Evolutionary conservation across 2,329 filamentous ascomycete species (phyloP).

Genomic region (Monosporascus sp.): DNA sequence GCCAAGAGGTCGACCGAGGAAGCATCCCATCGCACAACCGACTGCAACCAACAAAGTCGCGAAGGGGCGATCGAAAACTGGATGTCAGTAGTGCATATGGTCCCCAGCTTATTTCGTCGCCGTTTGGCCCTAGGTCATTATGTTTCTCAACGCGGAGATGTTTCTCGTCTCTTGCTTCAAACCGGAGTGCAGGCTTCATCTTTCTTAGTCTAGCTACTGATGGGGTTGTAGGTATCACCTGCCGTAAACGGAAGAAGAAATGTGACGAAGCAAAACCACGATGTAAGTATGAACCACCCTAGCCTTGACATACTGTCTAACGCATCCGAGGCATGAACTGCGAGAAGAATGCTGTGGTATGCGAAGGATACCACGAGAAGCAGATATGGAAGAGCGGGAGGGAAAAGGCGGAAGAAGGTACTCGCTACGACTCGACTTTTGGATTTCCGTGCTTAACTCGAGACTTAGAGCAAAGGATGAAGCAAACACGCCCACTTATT

Average conservation of each 20-base stretch:
- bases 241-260: conserved; percentile 66
- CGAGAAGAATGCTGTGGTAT: conserved; percentile 88
- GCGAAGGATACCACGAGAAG: conserved; percentile 84
- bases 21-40: conserved; percentile 63
- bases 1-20: conserved; percentile 75
- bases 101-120: too few species aligned
- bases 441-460: conserved; percentile 13
- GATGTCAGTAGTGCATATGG: conserved; percentile 30
- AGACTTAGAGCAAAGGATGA: conserved; percentile 42
- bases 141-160: background rate
- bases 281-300: conserved; percentile 43
- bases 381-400: conserved; percentile 83
- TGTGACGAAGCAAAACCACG: conserved; percentile 64
- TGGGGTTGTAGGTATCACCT: conserved; percentile 43
- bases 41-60: conserved; percentile 61
- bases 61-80: conserved; percentile 69
- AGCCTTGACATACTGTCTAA: conserved; percentile 7
- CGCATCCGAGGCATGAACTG: conserved; percentile 67
- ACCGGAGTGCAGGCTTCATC: conserved; percentile 15
- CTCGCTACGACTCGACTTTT: conserved; percentile 3
- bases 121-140: background rate
- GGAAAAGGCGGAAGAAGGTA: conserved; percentile 67
- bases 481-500: conserved; percentile 45
- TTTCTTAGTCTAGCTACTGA: background rate
- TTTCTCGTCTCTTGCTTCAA: background rate